These are phyloP conservation scores for Cryptomeria japonica DNA, from an alignment of 75 land plant species.

Conservation along the genomic window DNA sequence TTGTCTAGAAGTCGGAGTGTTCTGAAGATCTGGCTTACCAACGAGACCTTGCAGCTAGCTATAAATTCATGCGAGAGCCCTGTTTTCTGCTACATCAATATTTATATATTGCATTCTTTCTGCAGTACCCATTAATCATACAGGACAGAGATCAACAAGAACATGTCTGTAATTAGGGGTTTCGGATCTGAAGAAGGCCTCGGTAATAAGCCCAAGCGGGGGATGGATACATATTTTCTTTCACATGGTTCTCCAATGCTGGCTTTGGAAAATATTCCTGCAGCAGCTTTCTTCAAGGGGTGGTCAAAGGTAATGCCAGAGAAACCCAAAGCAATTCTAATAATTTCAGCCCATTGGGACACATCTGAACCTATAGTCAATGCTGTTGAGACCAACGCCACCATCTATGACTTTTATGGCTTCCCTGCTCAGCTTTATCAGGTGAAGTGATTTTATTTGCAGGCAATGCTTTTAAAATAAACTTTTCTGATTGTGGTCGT, in stretches of 20 bases:
- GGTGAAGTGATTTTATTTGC: constrained; percentile 31
- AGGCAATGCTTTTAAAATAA: background rate
- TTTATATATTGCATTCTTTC: no score
- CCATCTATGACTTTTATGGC: constrained; percentile 75
- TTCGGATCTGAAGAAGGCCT: background rate
- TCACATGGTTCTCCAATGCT: constrained; percentile 85
- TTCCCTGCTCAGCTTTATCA: constrained; percentile 74
- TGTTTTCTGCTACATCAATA: no score
- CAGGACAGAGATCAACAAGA: background rate
- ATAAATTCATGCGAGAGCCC: no score
- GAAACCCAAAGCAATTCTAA: constrained; percentile 68
- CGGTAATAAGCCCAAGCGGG: background rate
- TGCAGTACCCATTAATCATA: background rate
- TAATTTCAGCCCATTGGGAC: constrained; percentile 89
- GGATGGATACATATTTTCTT: constrained; percentile 61
- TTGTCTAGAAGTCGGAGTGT: no score
- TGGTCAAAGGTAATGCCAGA: constrained; percentile 25
- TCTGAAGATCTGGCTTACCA: no score
- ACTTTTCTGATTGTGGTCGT: background rate
- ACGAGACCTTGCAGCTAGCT: no score
- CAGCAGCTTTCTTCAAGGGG: constrained; percentile 49
- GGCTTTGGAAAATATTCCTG: constrained; percentile 57
- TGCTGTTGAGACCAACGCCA: constrained; percentile 33
- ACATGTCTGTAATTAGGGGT: background rate
- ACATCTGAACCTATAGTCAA: constrained; percentile 61